Percentiles rank a stretch among this genome's conserved stretches.
Conservation (phyloP, 441 rosid species). For the Rhodomyrtus psidioides region DNA sequence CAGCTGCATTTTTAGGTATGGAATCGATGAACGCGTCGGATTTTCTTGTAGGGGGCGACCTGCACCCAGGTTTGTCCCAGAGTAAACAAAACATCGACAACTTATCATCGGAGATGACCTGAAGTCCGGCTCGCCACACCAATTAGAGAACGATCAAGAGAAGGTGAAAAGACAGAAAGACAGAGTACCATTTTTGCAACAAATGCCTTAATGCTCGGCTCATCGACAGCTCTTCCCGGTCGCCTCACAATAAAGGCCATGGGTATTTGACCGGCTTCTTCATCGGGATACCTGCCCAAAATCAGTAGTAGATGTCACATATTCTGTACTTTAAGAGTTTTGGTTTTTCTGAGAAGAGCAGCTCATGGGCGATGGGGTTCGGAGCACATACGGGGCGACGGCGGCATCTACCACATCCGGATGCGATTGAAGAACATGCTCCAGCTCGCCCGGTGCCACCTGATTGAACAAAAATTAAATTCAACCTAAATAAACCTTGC, state of each 20-base stretch:
- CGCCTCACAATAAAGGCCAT: conserved; percentile 33
- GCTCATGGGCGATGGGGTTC: not conserved
- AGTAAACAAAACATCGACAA: not conserved
- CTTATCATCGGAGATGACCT: not conserved
- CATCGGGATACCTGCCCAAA: conserved; percentile 36
- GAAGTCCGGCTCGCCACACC: not conserved
- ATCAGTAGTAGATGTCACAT: not conserved
- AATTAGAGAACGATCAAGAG: not conserved
- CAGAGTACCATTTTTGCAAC: conserved; percentile 24
- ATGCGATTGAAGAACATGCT: conserved; percentile 41
- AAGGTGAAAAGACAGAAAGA: not conserved
- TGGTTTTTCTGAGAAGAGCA: not conserved
- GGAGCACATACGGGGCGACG: conserved; percentile 36
- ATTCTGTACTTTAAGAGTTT: not conserved
- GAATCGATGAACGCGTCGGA: not conserved
- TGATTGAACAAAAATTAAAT: not conserved
- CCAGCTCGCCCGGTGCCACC: conserved; percentile 56
- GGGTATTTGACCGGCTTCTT: conserved; percentile 44
- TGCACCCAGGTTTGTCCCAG: not conserved
- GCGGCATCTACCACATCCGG: conserved; percentile 47
- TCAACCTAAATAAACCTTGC: not conserved
- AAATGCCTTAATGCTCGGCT: conserved; percentile 25
- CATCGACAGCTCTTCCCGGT: conserved; percentile 19
- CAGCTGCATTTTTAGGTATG: not conserved
- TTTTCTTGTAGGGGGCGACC: conserved; percentile 3